These are phyloP conservation scores for Aspergillus kassunensis DNA, from an alignment of 495 filamentous ascomycete genomes.

Conservation along the genomic window DNA sequence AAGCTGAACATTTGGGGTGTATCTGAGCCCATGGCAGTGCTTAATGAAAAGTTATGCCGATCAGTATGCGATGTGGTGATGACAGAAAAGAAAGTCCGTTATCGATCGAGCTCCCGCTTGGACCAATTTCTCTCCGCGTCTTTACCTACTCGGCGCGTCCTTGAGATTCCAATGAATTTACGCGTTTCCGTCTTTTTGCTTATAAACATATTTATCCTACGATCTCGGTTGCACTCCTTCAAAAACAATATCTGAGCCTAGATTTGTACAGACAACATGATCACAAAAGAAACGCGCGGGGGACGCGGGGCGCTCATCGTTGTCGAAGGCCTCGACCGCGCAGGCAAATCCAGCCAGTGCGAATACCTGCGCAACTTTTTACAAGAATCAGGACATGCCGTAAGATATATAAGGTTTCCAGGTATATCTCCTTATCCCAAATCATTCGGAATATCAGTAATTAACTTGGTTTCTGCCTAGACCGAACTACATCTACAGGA, in stretches of 20 bases:
- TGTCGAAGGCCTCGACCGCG: conserved; percentile 89
- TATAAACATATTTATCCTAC: too few species aligned
- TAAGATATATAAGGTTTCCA: conserved; percentile 81
- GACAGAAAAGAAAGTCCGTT: neutral
- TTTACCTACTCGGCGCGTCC: neutral
- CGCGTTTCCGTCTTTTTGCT: too few species aligned
- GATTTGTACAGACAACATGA: conserved; percentile 14
- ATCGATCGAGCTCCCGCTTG: too few species aligned
- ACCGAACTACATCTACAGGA: conserved; percentile 85
- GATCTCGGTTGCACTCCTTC: too few species aligned
- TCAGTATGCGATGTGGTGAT: too few species aligned
- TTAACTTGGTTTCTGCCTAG: conserved; percentile 40
- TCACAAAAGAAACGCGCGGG: conserved; percentile 9
- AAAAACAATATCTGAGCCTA: neutral
- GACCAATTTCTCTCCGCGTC: too few species aligned
- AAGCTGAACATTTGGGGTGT: conserved; percentile 29
- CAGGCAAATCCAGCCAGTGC: conserved; percentile 95
- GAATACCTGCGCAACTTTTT: conserved; percentile 63
- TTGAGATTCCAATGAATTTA: too few species aligned
- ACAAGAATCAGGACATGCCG: conserved; percentile 55
- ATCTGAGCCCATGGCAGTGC: conserved; percentile 27
- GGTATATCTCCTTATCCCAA: conserved; percentile 46
- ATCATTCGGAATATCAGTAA: neutral
- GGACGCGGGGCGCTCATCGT: conserved; percentile 74
- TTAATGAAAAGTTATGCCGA: too few species aligned